Conservation (phyloP, 148 eudicot genomes). For the Rhododendron ovatum region DNA sequence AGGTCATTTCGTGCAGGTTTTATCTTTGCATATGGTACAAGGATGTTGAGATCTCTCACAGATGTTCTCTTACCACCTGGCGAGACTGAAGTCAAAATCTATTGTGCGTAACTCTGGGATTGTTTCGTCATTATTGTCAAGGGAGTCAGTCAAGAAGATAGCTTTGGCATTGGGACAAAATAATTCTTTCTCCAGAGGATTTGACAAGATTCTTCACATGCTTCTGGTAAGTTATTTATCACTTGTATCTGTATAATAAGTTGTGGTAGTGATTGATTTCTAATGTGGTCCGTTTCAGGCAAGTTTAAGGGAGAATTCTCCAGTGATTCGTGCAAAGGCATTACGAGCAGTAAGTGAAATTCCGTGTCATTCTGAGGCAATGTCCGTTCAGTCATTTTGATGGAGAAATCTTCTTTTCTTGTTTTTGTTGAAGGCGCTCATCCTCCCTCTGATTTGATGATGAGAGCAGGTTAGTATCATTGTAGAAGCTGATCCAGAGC, state of each 20-base stretch:
- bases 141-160: slow-evolving; percentile 71
- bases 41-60: slow-evolving; percentile 67
- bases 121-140: slow-evolving; percentile 52
- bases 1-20: slow-evolving; percentile 52
- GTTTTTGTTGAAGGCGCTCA: neutral
- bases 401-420: neutral
- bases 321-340: slow-evolving; percentile 93
- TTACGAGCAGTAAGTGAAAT: slow-evolving; percentile 76
- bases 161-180: slow-evolving; percentile 69
- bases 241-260: slow-evolving; percentile 1
- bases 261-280: neutral
- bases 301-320: slow-evolving; percentile 89
- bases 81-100: slow-evolving; percentile 69
- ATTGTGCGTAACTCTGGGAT: slow-evolving; percentile 65
- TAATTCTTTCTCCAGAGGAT: slow-evolving; percentile 92
- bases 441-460: slow-evolving; percentile 11
- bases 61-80: slow-evolving; percentile 51
- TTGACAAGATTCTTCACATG: slow-evolving; percentile 90
- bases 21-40: slow-evolving; percentile 94
- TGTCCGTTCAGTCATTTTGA: neutral
- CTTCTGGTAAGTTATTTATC: slow-evolving; percentile 64
- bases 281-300: slow-evolving; percentile 44
- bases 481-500: slow-evolving; percentile 99
- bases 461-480: slow-evolving; percentile 81
- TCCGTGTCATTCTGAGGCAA: neutral